A percentile compares a stretch with the other conserved stretches of the same genome.
These are phyloP conservation scores for Colletotrichum lentis DNA, from an alignment of 2,329 filamentous ascomycete genomes.

Conservation along the genomic window DNA sequence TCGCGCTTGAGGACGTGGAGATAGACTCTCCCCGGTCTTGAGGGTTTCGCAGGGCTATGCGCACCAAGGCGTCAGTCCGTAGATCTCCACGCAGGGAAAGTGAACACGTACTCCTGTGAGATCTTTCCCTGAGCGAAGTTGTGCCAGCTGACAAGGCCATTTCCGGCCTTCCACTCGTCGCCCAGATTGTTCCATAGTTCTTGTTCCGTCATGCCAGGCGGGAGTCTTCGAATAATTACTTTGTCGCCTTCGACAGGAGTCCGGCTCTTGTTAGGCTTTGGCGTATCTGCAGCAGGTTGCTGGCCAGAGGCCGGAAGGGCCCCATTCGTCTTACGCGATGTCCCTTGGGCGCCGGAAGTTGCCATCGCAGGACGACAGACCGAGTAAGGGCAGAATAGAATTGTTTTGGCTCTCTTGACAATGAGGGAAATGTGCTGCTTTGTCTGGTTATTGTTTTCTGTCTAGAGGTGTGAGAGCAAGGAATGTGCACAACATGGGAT, in stretches of 20 bases:
- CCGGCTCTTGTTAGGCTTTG: conserved; percentile 58
- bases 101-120: conserved; percentile 76
- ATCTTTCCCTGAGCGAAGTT: conserved; percentile 73
- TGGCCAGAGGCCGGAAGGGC: conserved; percentile 59
- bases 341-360: conserved; percentile 24
- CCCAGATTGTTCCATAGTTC: conserved; percentile 80
- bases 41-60: conserved; percentile 80
- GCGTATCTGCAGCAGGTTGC: conserved; percentile 52
- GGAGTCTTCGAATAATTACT: conserved; percentile 82
- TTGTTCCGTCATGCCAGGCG: conserved; percentile 80
- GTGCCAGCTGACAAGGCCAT: conserved; percentile 85
- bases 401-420: conserved; percentile 3
- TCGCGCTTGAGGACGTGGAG: conserved; percentile 79
- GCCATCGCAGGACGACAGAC: conserved; percentile 25
- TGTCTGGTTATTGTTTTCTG: conserved; percentile 21
- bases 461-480: background rate
- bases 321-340: conserved; percentile 57
- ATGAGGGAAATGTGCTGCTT: conserved; percentile 14
- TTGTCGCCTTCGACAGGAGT: conserved; percentile 74
- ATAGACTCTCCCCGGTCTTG: conserved; percentile 81
- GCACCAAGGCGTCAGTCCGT: conserved; percentile 18
- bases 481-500: background rate
- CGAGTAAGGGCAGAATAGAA: conserved; percentile 2
- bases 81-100: conserved; percentile 5
- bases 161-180: conserved; percentile 81